Evolutionary conservation across 306 rosid species (phyloP).

Genomic region (Trifolium subterraneum): DNA sequence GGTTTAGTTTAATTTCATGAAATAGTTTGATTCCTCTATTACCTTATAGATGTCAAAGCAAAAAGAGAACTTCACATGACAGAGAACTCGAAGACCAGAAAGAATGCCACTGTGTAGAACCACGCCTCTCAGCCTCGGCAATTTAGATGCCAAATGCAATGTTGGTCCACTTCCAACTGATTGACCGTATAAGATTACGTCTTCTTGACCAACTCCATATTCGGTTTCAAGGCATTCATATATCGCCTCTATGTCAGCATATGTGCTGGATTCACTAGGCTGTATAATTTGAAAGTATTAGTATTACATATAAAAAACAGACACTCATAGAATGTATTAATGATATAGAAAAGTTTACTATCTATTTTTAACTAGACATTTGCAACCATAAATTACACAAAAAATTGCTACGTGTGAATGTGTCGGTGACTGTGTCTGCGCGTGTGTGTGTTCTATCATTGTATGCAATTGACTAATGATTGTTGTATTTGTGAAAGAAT

Average conservation of each 20-base stretch:
- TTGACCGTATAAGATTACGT: slow-evolving; percentile 90
- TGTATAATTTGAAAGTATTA: slow-evolving; percentile 46
- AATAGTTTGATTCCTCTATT: slow-evolving; percentile 18
- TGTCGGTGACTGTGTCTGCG: background rate
- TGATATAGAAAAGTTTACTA: background rate
- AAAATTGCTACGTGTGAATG: background rate
- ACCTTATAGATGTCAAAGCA: slow-evolving; percentile 99
- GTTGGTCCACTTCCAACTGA: slow-evolving; percentile 99
- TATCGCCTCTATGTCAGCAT: slow-evolving; percentile 95
- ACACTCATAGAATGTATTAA: background rate
- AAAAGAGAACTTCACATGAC: slow-evolving; percentile 84
- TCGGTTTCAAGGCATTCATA: slow-evolving; percentile 90
- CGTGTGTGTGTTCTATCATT: background rate
- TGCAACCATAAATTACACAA: slow-evolving; percentile 11
- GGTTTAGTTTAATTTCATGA: background rate
- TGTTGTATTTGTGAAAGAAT: slow-evolving; percentile 36
- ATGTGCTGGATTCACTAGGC: slow-evolving; percentile 97
- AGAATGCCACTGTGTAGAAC: slow-evolving; percentile 97
- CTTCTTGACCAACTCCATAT: slow-evolving; percentile 97
- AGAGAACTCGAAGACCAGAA: slow-evolving; percentile 91
- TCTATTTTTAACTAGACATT: background rate
- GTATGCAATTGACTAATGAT: background rate
- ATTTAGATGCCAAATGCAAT: slow-evolving; percentile 88
- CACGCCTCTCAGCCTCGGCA: slow-evolving; percentile 92
- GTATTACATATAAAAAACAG: slow-evolving; percentile 10